Evolutionary conservation across 2,329 filamentous ascomycete genomes (phyloP), one percentile per base, ranked within the genome.

Genomic region (Neofusicoccum parvum): DNA sequence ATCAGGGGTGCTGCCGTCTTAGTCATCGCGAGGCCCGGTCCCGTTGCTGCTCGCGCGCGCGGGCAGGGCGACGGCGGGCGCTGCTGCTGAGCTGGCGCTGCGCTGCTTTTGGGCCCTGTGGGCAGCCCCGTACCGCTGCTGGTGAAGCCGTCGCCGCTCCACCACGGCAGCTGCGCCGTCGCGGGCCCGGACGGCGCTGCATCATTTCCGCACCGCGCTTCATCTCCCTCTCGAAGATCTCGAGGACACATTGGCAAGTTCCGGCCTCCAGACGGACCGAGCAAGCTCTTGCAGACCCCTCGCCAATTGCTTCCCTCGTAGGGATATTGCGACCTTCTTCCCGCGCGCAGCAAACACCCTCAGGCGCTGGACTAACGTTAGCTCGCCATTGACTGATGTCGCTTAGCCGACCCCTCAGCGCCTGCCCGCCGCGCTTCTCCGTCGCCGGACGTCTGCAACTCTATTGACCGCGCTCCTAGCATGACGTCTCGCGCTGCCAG

Each of bases 141-240:
- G 39, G 20, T 45, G 27, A 17, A 36, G 15, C 54, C 39, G 14
- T 17, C 36, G 41, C 23, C 15, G 12, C 49, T 14, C 27, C 27
- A 36, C 49, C 20, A 51, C 5, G 12, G 49, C 49, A 23, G 27
- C 20, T 15, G 49, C 27, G 49, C 49, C 10, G 27, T 41, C 17
- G 37, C 39, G 3, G 39, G 14, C 39, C 11, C 41, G n/a, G 32
- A 23, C 56, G 43, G 15, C 41, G 32, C 32, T 48, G 43, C 43
- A 48, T 60, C 56, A 60, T 60, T 60, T 60, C 56, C 56, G 56
- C 56, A 23, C 41, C 43, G 14, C 17, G 32, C 43, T 39, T 60
- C 56, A 60, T 60, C 56, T 60, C 56, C 56, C 56, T 5, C 27
- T 48, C 43, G 56, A 36, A 36, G 43, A 60, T 60, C 56, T 60